Evolutionary conservation across 2,329 filamentous ascomycete species (phyloP).

Genomic region (Drechslerella dactyloides): DNA sequence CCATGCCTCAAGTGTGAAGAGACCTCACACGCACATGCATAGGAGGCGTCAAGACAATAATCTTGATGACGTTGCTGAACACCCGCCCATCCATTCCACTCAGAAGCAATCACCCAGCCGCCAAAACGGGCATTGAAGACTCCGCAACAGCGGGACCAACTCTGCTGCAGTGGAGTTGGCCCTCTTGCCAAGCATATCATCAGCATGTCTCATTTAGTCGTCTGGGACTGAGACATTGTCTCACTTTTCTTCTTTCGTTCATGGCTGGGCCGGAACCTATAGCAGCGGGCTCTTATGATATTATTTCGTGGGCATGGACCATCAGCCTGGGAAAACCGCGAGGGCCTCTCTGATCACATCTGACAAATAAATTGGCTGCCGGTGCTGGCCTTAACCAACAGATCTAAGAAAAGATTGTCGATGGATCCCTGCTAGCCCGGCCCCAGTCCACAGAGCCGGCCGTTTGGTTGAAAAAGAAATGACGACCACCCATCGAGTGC

Average conservation of each 20-base stretch:
- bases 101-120: not conserved
- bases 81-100: not conserved
- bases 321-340: not conserved
- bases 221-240: conserved; percentile 48
- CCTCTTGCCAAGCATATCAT: conserved; percentile 29
- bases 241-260: conserved; percentile 27
- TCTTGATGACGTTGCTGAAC: not conserved
- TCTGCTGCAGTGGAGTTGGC: conserved; percentile 5
- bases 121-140: not conserved
- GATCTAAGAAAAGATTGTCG: conserved; percentile 42
- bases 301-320: conserved; percentile 8
- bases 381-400: conserved; percentile 13
- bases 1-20: not conserved
- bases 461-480: conserved; percentile 11
- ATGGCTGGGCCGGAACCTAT: conserved; percentile 2
- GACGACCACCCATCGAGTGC: not conserved
- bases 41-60: not conserved
- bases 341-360: not conserved
- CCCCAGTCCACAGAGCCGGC: conserved; percentile 2
- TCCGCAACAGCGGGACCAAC: not conserved
- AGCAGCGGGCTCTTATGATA: conserved; percentile 10
- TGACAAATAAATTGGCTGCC: conserved; percentile 18
- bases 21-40: not conserved
- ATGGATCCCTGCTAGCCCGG: conserved; percentile 1
- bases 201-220: conserved; percentile 42